phyloP scores from a whole-genome alignment of 169 alveolate genomes.

The Toxoplasma gondii region DNA sequence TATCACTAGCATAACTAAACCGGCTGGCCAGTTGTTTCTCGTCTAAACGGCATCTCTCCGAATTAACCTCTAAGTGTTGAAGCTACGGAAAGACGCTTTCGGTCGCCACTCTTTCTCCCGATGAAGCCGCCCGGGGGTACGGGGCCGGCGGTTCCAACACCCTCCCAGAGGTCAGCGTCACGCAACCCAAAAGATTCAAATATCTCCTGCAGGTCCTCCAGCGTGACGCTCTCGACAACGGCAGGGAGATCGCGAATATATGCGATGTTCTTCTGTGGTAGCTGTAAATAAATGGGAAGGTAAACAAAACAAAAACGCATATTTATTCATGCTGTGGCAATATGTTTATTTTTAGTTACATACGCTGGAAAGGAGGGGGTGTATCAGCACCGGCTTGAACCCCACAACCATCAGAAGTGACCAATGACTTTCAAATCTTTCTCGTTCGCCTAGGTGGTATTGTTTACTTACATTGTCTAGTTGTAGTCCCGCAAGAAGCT shows the following conservation, averaged over 20 bases:
- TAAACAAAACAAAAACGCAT: background rate
- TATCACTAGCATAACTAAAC: too few relatives aligned
- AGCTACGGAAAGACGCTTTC: background rate
- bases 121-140: constrained; percentile 40
- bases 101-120: background rate
- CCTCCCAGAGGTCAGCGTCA: constrained; percentile 57
- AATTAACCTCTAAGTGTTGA: background rate
- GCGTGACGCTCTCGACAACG: constrained; percentile 58
- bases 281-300: constrained; percentile 12
- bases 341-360: background rate
- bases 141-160: constrained; percentile 63
- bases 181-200: constrained; percentile 54
- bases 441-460: background rate
- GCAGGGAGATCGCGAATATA: constrained; percentile 44
- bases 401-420: too few relatives aligned
- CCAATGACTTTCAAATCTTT: too few relatives aligned
- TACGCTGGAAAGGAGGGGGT: background rate
- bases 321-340: too few relatives aligned
- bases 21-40: too few relatives aligned
- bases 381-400: background rate
- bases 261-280: constrained; percentile 57
- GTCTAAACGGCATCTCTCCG: background rate
- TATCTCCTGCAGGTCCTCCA: constrained; percentile 56
- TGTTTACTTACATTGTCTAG: constrained; percentile 45
- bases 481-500: constrained; percentile 63